Percentiles rank a stretch among this genome's conserved stretches.
phyloP scores from a whole-genome alignment of 2,329 filamentous ascomycete species.

The Pyricularia pennisetigena region DNA sequence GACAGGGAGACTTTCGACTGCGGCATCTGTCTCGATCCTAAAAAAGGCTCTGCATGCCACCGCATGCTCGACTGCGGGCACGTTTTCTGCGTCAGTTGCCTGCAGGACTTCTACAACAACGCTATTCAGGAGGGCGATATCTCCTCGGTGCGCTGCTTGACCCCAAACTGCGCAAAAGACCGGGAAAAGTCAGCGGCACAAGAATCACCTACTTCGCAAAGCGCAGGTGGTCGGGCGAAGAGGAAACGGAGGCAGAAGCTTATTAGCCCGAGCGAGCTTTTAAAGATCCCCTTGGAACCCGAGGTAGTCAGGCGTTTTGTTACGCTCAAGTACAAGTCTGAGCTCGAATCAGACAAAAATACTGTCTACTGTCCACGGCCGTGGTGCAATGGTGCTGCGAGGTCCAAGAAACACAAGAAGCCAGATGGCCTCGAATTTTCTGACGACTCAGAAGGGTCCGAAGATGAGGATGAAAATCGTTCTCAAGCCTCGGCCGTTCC shows the following conservation, averaged over 20 bases:
- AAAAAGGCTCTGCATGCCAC: slow-evolving; percentile 77
- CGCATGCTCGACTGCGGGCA: slow-evolving; percentile 75
- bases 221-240: slow-evolving; percentile 25
- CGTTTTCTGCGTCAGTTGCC: slow-evolving; percentile 81
- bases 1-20: slow-evolving; percentile 81
- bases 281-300: slow-evolving; percentile 63
- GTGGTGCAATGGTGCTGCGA: slow-evolving; percentile 87
- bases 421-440: slow-evolving; percentile 54
- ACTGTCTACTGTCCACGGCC: slow-evolving; percentile 86
- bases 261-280: slow-evolving; percentile 73
- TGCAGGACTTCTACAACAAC: slow-evolving; percentile 82
- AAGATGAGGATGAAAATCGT: slow-evolving; percentile 11
- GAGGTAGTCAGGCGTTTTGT: slow-evolving; percentile 78
- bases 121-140: slow-evolving; percentile 83
- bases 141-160: slow-evolving; percentile 66
- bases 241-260: slow-evolving; percentile 52
- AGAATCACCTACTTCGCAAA: slow-evolving; percentile 17
- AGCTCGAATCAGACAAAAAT: slow-evolving; percentile 82
- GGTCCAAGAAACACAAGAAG: slow-evolving; percentile 63
- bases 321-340: slow-evolving; percentile 81
- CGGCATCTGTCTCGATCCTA: slow-evolving; percentile 81
- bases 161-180: slow-evolving; percentile 67
- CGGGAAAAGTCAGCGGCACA: slow-evolving; percentile 20
- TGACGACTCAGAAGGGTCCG: slow-evolving; percentile 43
- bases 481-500: slow-evolving; percentile 10